Evolutionary conservation across 176 grass and related monocot species (phyloP), one percentile per base, ranked within the genome.

Genomic region (Poa pratensis): DNA sequence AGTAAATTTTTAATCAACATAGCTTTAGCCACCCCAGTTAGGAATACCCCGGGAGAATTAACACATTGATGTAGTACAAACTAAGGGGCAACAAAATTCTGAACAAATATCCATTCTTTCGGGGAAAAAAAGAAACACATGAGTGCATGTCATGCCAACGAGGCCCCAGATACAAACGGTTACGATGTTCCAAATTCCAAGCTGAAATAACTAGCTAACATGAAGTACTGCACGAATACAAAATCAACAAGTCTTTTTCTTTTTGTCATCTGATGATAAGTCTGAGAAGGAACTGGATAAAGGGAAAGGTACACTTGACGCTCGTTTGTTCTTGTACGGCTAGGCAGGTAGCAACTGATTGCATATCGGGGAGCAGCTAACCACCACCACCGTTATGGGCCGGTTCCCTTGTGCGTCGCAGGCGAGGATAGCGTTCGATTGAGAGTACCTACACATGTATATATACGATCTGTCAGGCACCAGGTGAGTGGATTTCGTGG

Each of bases 391-490:
- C 61, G 12, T 19, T 63, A 70, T 79, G 75, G 63, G 64, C 75
- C 75, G 50, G 49, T 85, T 68, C 73, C 20, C 14, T 85, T 85
- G 73, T 57, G 23, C 49, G 19, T 15, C 9, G 45, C 28, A 39
- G 58, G 28, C 10, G 28, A 39, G 30, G 19, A 15, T 48, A 24
- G 69, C 51, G 26, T 20, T 18, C 16, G 7, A 67, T 46, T 13
- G 40, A 8, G 85, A 12, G 85, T 80, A 80, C 85, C 77, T 86
- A 86, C 76, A 64, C 61, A 64, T 64, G 60, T 45, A 86, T 45
- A 86, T 45, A 76, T 51, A 64, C 68, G 77, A 60, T 19, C 68
- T 80, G 85, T 86, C 77, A 86, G 68, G 20, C 45, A 52, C 7
- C 14, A 18, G 3, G 64, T 19, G 64, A 67, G 64, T 67, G 30